Evolutionary conservation across 2,329 filamentous ascomycete species (phyloP), one percentile per base, ranked within the genome.

Genomic region (Hypoxylon sp.): DNA sequence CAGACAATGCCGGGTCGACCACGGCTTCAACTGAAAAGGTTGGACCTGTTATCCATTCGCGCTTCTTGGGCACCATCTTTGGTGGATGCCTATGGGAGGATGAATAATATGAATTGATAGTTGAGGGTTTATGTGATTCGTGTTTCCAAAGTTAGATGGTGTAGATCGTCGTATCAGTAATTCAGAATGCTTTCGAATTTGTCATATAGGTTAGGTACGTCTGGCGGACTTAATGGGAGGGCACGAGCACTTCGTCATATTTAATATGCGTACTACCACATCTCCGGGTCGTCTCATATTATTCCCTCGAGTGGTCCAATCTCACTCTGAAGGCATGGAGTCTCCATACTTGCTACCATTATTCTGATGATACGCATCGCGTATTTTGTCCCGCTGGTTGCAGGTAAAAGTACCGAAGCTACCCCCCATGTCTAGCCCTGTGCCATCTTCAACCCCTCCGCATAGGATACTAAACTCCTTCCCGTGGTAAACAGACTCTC

Each of bases 241-340:
- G 45, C 34, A 57, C 55, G 58, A 65, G 34, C 16, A 37, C 29
- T 43, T 61, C 41, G 50, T 57, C 51, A 45, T 67, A 67, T 53
- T 67, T 67, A 64, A 61, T 67, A 67, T 64, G 62, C 60, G 45
- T 56, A 67, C 61, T 45, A 61, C 63, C 46, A 55, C 55, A 63
- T 66, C 54, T 16, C 45, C 32, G 45, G 27, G n/a, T 30, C 30
- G 23, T 59, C 53, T 39, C 51, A 27, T 43, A 60, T 55, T 65
- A 56, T 46, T 50, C 30, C 47, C 14, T 55, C 27, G 32, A 50
- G 30, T 58, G 46, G 50, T 29, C 39, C 43, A 47, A 63, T 67
- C 63, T 69, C 47, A 66, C 63, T 51, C 50, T 30, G 8, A 25
- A 51, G 29, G 37, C 21, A 58, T 61, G 34, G 43, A 48, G 45